phyloP scores from a whole-genome alignment of 2,329 filamentous ascomycete species.

The Pseudocercospora musae region DNA sequence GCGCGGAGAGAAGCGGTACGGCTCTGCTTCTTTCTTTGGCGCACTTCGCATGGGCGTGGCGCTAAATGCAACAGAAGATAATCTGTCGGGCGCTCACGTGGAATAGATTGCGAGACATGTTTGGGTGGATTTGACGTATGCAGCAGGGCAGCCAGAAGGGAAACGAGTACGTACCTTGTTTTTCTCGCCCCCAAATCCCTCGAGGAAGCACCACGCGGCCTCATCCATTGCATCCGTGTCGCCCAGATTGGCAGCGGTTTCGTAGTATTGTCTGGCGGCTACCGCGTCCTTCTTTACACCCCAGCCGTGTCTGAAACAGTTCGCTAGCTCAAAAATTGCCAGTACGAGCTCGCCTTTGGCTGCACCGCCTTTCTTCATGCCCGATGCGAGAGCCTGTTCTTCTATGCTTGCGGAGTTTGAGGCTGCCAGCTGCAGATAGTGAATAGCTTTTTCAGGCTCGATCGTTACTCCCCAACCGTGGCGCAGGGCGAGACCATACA shows the following conservation, averaged over 20 bases:
- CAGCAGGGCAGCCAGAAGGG: not conserved
- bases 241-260: slow-evolving; percentile 93
- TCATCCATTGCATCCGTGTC: slow-evolving; percentile 99
- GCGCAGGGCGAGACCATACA: slow-evolving; percentile 89
- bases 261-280: slow-evolving; percentile 88
- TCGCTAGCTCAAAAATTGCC: slow-evolving; percentile 91
- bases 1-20: not conserved
- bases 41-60: not conserved
- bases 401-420: slow-evolving; percentile 87
- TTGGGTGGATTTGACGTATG: slow-evolving; percentile 2
- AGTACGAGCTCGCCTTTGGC: slow-evolving; percentile 95
- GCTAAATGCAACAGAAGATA: slow-evolving; percentile 1
- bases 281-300: slow-evolving; percentile 81
- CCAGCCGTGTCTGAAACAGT: slow-evolving; percentile 93
- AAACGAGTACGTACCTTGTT: slow-evolving; percentile 74
- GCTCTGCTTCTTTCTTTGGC: not conserved
- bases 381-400: slow-evolving; percentile 76
- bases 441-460: slow-evolving; percentile 69
- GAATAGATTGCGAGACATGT: slow-evolving; percentile 13
- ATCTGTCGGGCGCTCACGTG: slow-evolving; percentile 10
- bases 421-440: slow-evolving; percentile 82
- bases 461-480: slow-evolving; percentile 89
- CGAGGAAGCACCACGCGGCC: slow-evolving; percentile 88
- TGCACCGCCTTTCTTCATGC: slow-evolving; percentile 86
- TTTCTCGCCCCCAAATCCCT: slow-evolving; percentile 96